Evolutionary conservation across 176 grass and related monocot species (phyloP).

Genomic region (Thinopyrum elongatum): DNA sequence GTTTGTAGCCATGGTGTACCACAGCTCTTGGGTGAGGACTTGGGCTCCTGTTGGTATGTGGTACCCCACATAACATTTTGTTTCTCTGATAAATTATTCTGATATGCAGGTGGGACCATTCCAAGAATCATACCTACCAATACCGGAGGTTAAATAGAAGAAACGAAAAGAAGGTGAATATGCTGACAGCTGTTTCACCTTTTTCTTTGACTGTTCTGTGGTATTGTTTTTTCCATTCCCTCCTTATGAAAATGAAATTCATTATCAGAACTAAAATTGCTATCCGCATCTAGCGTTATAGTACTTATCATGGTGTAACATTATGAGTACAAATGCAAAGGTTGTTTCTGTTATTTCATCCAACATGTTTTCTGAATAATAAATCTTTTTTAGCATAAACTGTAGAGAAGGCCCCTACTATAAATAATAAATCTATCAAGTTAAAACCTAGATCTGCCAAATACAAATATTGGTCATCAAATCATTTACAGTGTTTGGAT

Average conservation of each 20-base stretch:
- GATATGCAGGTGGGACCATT: conserved; percentile 29
- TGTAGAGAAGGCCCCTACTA: neutral
- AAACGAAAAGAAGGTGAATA: conserved; percentile 31
- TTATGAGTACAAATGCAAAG: neutral
- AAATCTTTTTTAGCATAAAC: conserved; percentile 8
- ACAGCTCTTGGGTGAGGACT: neutral
- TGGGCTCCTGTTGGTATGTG: neutral
- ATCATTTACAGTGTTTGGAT: neutral
- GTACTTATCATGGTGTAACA: neutral
- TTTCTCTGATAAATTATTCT: conserved; percentile 24
- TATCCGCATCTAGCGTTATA: neutral
- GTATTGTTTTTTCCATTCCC: neutral
- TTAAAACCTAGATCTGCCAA: neutral
- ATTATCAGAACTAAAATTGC: neutral
- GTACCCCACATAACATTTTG: neutral
- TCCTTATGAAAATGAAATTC: conserved; percentile 2
- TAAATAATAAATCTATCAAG: neutral
- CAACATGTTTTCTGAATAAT: neutral
- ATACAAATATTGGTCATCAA: neutral
- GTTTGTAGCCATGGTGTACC: neutral
- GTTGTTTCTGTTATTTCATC: conserved; percentile 18
- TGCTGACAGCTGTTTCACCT: neutral
- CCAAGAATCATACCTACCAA: neutral
- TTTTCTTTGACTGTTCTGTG: neutral
- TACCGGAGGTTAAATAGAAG: neutral